Evolutionary conservation across 2,329 filamentous ascomycete species (phyloP).

Genomic region (Cladophialophora yegresii): DNA sequence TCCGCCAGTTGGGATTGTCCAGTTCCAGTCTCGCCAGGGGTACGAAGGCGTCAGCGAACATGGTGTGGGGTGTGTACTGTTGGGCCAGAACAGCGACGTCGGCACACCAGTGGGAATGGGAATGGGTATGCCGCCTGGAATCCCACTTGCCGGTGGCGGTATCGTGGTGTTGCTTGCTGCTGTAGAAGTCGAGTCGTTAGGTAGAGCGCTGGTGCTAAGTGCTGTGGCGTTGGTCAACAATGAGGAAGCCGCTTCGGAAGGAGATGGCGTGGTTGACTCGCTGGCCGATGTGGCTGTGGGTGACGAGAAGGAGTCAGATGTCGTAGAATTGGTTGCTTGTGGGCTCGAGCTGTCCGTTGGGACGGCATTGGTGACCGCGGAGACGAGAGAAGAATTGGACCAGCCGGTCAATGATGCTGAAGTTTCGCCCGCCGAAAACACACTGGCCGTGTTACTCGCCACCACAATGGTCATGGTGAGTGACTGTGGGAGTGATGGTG

Average conservation of each 20-base stretch:
- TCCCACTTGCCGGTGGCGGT: neutral
- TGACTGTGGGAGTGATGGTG: neutral
- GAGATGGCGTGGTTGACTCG: neutral
- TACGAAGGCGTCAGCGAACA: conserved; percentile 4
- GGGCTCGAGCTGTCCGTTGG: neutral
- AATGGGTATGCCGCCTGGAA: neutral
- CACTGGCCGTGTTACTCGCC: conserved; percentile 7
- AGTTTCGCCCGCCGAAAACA: neutral
- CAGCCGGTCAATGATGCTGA: neutral
- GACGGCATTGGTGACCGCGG: neutral
- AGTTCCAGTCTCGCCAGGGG: conserved; percentile 25
- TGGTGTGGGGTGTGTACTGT: conserved; percentile 13
- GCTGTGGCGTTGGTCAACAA: neutral
- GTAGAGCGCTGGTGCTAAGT: neutral
- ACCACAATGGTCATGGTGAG: conserved; percentile 27
- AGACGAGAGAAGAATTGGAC: conserved; percentile 13
- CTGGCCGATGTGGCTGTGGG: neutral
- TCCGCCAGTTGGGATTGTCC: neutral
- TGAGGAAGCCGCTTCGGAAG: too few species aligned
- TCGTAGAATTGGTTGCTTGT: neutral
- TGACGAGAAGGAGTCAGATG: neutral
- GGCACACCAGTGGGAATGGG: neutral
- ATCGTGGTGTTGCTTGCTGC: neutral
- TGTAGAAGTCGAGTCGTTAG: neutral
- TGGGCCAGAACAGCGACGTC: conserved; percentile 20